Percentiles rank a stretch among this genome's conserved stretches.
These are phyloP conservation scores for Sordariomycetes sp. DNA, from an alignment of 2,329 filamentous ascomycete genomes.

Conservation along the genomic window DNA sequence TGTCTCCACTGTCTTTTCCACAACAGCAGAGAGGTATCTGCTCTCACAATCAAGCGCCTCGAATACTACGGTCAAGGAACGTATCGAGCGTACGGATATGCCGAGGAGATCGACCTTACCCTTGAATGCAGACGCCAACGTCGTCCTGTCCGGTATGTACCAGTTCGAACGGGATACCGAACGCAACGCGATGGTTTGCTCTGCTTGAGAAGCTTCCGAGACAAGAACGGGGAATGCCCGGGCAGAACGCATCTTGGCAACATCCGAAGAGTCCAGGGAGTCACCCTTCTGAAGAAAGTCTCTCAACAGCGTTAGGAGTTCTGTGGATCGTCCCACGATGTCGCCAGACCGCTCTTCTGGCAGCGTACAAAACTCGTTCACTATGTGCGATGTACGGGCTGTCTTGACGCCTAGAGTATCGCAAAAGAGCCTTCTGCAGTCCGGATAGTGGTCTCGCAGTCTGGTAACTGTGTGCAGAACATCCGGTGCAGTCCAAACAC, in stretches of 20 bases:
- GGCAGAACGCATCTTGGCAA: not conserved
- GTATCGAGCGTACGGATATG: not conserved
- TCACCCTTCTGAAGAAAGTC: not conserved
- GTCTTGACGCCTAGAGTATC: not conserved
- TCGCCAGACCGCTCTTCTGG: not conserved
- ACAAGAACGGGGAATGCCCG: not conserved
- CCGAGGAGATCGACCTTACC: not conserved
- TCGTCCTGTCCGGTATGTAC: not conserved
- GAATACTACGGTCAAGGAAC: not conserved
- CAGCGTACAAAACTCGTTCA: not conserved
- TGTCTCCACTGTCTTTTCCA: too few relatives aligned
- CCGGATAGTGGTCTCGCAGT: constrained; percentile 4
- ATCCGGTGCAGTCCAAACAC: constrained; percentile 7
- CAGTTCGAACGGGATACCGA: not conserved
- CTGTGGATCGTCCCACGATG: not conserved
- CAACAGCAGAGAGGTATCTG: not conserved
- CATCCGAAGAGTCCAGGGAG: not conserved
- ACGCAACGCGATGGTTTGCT: not conserved
- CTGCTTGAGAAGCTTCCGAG: not conserved
- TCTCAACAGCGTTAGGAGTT: not conserved
- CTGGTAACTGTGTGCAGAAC: constrained; percentile 1
- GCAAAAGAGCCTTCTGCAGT: constrained; percentile 6
- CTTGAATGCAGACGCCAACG: not conserved
- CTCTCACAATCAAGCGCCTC: not conserved
- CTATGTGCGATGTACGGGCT: not conserved